Evolutionary conservation across 2,329 filamentous ascomycete species (phyloP).

Genomic region (Trichoderma pleuroti): DNA sequence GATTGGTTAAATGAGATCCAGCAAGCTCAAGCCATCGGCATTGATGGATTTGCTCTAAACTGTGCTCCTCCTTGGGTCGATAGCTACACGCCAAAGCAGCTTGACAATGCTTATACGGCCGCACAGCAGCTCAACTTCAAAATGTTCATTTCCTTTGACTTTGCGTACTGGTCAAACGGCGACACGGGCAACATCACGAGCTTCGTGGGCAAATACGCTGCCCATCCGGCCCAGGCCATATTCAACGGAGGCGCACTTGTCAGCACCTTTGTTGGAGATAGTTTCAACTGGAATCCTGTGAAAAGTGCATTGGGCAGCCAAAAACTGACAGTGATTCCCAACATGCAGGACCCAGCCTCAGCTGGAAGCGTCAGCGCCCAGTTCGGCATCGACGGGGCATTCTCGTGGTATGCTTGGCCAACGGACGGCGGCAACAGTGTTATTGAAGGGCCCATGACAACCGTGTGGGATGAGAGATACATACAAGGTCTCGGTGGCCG

Average conservation of each 20-base stretch:
- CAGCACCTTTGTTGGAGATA: conserved; percentile 26
- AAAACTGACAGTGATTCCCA: conserved; percentile 24
- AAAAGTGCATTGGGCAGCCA: conserved; percentile 21
- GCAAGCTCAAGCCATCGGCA: conserved; percentile 24
- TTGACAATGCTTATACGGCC: conserved; percentile 24
- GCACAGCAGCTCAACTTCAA: conserved; percentile 22
- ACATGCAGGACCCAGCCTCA: conserved; percentile 22
- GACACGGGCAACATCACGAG: conserved; percentile 23
- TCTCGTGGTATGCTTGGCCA: conserved; percentile 27
- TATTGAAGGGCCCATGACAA: conserved; percentile 24
- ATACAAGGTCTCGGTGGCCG: conserved; percentile 19
- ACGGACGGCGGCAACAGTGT: conserved; percentile 25
- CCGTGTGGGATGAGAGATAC: conserved; percentile 23
- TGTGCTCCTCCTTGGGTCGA: conserved; percentile 24
- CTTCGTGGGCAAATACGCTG: conserved; percentile 21
- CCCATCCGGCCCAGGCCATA: conserved; percentile 22
- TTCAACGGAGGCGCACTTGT: conserved; percentile 24
- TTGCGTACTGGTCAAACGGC: conserved; percentile 25
- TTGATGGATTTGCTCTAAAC: conserved; percentile 26
- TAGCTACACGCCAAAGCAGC: conserved; percentile 24
- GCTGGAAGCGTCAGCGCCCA: conserved; percentile 7
- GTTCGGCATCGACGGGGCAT: conserved; percentile 24
- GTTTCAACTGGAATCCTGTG: conserved; percentile 24
- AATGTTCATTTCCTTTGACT: conserved; percentile 27
- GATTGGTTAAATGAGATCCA: conserved; percentile 24